Evolutionary conservation across 148 eudicot genomes (phyloP).

Genomic region (Cornus suecica): DNA sequence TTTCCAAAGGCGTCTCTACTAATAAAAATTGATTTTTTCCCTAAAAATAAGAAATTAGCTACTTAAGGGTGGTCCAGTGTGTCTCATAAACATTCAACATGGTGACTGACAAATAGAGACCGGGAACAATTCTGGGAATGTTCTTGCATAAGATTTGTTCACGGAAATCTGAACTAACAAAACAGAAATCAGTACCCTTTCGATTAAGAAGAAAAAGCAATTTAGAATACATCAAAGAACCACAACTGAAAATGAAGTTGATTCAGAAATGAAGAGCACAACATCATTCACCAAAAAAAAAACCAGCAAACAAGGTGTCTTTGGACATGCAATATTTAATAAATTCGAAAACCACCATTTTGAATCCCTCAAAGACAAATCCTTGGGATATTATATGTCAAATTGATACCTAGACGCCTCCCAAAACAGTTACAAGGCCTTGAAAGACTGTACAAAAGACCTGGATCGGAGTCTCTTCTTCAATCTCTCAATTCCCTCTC

Average conservation of each 20-base stretch:
- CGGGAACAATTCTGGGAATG: slow-evolving; percentile 70
- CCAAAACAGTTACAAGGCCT: background rate
- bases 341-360: background rate
- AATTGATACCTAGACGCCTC: background rate
- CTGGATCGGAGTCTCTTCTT: no score
- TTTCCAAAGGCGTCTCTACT: slow-evolving; percentile 84
- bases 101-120: slow-evolving; percentile 20
- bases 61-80: background rate
- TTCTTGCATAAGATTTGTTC: slow-evolving; percentile 69
- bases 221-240: no score
- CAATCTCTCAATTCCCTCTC: background rate
- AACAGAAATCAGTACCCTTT: background rate
- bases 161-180: slow-evolving; percentile 66
- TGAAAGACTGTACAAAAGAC: background rate
- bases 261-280: background rate
- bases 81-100: slow-evolving; percentile 1
- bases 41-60: slow-evolving; percentile 26
- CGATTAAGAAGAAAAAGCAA: background rate
- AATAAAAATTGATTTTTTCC: slow-evolving; percentile 70
- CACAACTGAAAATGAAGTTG: slow-evolving; percentile 7
- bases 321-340: background rate
- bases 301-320: background rate
- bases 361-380: background rate
- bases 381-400: background rate
- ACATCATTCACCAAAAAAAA: background rate